phyloP scores from a whole-genome alignment of 2,329 filamentous ascomycete genomes.

The Pseudocercospora fijiensis region DNA sequence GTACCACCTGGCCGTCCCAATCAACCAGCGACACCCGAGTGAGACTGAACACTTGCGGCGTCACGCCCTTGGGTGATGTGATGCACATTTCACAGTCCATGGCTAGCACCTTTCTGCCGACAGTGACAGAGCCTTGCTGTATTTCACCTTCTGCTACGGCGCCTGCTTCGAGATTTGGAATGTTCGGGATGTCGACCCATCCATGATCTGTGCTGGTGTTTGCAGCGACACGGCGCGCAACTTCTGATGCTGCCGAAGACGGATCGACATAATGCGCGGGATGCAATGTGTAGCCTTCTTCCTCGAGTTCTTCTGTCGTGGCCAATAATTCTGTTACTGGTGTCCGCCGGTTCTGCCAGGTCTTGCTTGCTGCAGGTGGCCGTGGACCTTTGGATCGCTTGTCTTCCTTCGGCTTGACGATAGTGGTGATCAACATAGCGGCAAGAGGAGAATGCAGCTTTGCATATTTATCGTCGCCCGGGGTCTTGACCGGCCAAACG shows the following conservation, averaged over 20 bases:
- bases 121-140: constrained; percentile 78
- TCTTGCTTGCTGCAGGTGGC: constrained; percentile 61
- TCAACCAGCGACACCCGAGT: constrained; percentile 83
- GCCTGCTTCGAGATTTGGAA: constrained; percentile 66
- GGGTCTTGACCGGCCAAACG: constrained; percentile 84
- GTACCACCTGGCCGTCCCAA: constrained; percentile 78
- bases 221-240: constrained; percentile 41
- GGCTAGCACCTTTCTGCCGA: constrained; percentile 73
- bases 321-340: constrained; percentile 78
- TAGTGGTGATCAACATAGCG: constrained; percentile 74
- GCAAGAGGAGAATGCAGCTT: constrained; percentile 85
- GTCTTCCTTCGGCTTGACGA: constrained; percentile 68
- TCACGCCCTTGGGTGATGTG: constrained; percentile 55
- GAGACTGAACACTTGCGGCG: constrained; percentile 71
- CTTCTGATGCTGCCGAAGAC: constrained; percentile 40
- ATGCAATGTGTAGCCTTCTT: constrained; percentile 83
- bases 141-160: constrained; percentile 67
- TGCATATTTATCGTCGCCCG: constrained; percentile 77
- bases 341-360: constrained; percentile 73
- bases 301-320: constrained; percentile 68
- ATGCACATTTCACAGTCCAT: constrained; percentile 98
- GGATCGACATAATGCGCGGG: constrained; percentile 63
- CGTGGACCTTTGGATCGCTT: constrained; percentile 61
- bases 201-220: constrained; percentile 58
- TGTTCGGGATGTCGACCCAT: constrained; percentile 74